Base-by-base conservation (phyloP, 257 asterid genomes). In the Fraxinus pennsylvanica region DNA sequence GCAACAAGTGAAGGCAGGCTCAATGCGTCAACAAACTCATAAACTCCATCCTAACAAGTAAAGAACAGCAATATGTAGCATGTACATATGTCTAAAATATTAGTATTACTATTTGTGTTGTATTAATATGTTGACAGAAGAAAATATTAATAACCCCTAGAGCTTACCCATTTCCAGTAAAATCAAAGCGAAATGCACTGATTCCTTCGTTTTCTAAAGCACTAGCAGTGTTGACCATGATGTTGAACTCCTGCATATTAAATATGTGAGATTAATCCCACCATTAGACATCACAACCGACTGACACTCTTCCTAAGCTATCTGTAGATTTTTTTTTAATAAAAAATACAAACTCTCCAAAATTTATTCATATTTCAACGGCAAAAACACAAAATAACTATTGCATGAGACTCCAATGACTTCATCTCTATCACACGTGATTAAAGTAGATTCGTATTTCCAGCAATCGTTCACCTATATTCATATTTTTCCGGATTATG, bases 161-260 rank as follows among this genome's bases (percentile, higher is more conserved):
- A 61, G 78, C 81, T 74, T 81, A 85, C 90, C 90, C 89, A 72
- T 82, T 84, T 82, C 90, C 90, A 73, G 90, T 70, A 82, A 87
- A 87, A 81, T 87, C 90, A 74, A 87, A 84, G 68, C 68, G 33
- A 61, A 61, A 61, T 61, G 68, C 82, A 74, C 84, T 80, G 29
- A 84, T 87, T 84, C 88, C 88, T 81, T 81, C 82, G 21, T 68
- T 81, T 79, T 80, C 84, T 33, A 87, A 66, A 33, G 90, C 82
- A 61, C 17, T 6, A 63, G 89, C 80, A 79, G 81, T 57, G 71
- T 75, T 84, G 81, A 66, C 13, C 76, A 87, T 82, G 5, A 22
- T 74, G 10, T 75, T 36, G 68, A 41, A 9, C 21, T 84, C 87
- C 90, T 87, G 78, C 61, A 80, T 35, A 69, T 77, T 66, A 50